These are phyloP conservation scores for Moesziomyces antarcticus DNA, from an alignment of 1,284 basidiomycete genomes.

Conservation along the genomic window DNA sequence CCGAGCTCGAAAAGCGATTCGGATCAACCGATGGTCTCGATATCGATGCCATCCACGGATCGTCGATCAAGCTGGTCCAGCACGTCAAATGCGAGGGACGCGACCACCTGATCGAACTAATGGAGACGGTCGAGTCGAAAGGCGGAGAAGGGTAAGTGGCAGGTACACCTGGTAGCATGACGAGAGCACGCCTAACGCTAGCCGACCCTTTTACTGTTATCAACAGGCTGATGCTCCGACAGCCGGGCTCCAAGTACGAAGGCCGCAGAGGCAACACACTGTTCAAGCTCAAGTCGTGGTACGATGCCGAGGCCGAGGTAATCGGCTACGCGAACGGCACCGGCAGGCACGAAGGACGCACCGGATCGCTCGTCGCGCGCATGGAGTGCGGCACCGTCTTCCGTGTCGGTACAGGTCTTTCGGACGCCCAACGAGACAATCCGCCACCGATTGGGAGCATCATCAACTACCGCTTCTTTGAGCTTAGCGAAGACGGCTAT, in stretches of 20 bases:
- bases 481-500: constrained; percentile 72
- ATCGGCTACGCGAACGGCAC: constrained; percentile 74
- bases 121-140: constrained; percentile 73
- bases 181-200: not conserved
- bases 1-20: constrained; percentile 71
- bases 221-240: constrained; percentile 73
- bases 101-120: constrained; percentile 73
- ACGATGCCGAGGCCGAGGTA: constrained; percentile 76
- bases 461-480: constrained; percentile 75
- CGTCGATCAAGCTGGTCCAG: constrained; percentile 72
- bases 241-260: constrained; percentile 73
- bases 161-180: no score
- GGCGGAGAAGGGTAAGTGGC: constrained; percentile 74
- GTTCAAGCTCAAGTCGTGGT: constrained; percentile 77
- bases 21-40: constrained; percentile 67
- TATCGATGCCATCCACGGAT: constrained; percentile 37
- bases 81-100: constrained; percentile 72
- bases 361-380: constrained; percentile 74
- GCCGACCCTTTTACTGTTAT: not conserved
- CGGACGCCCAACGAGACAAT: constrained; percentile 47
- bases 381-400: constrained; percentile 74
- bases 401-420: constrained; percentile 62
- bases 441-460: constrained; percentile 73
- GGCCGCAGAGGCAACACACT: constrained; percentile 72
- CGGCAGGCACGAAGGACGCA: constrained; percentile 72